Conservation (phyloP, 805 yeast genomes). For the Brettanomyces anomalus region DNA sequence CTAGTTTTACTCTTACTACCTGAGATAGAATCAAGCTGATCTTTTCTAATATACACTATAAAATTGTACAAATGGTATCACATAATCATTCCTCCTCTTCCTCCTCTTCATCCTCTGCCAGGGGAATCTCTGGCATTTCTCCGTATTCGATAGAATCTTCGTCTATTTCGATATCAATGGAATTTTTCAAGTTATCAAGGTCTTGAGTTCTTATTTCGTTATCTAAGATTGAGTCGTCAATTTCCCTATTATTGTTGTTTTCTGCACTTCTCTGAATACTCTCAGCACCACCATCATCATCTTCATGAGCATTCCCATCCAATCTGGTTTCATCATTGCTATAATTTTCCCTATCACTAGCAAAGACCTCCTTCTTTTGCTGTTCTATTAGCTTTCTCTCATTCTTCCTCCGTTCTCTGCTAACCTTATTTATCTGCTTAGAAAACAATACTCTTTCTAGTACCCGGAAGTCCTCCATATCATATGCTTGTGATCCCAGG, state of each 20-base stretch:
- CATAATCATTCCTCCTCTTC: conserved; percentile 3
- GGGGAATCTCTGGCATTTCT: conserved; percentile 8
- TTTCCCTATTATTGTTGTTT: background rate
- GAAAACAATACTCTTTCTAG: conserved; percentile 8
- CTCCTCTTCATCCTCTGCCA: conserved; percentile 15
- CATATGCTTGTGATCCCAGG: conserved; percentile 7
- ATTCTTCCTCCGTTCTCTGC: conserved; percentile 2
- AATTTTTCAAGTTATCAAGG: background rate
- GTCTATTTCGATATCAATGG: background rate
- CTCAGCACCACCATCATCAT: conserved; percentile 1
- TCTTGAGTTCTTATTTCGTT: conserved; percentile 2
- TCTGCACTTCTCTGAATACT: no score
- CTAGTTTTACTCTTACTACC: no score
- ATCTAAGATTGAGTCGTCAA: background rate
- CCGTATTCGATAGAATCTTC: background rate
- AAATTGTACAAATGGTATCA: background rate
- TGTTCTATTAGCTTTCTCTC: conserved; percentile 2
- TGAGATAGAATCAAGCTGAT: no score
- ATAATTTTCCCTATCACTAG: background rate
- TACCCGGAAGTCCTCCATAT: conserved; percentile 8
- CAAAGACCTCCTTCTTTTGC: background rate
- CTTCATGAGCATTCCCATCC: conserved; percentile 4
- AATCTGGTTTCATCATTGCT: conserved; percentile 3
- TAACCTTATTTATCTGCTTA: background rate
- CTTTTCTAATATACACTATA: no score